Evolutionary conservation across 169 alveolate species (phyloP), one percentile per base, ranked within the genome.

Genomic region (Cytauxzoon felis): DNA sequence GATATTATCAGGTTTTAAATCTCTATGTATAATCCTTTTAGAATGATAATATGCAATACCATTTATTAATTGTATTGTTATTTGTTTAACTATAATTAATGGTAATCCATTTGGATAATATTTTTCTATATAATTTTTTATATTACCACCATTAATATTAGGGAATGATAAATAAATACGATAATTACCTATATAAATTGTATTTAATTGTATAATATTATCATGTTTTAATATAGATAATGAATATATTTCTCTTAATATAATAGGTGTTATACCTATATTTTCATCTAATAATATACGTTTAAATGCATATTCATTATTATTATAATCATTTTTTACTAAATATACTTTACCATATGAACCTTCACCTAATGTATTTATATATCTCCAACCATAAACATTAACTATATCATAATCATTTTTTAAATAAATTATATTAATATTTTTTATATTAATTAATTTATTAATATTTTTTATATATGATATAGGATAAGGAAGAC

Each of bases 1-100:
- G 50, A 71, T 86, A 66, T 86, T 82, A 62, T 71, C 88, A 24
- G 82, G 78, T 40, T 78, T 81, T 33, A 82, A 76, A 71, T 70
- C 88, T 69, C 93, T 47, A 81, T 88, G 93, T 6, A 88, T 89
- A 48, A 88, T 85, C 56, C 84, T 73, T 54, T 81, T 83, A 24
- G 90, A 85, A 53, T 88, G 93, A 54, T 89, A 82, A 62, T 84
- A 82, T 40, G 83, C 81, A 45, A 88, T 88, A 13, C 88, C 93
- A 23, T 81, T 70, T 49, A 88, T 79, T 7, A 88, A 68, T 52
- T 88, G 93, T 36, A 70, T 64, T 42, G 85, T 79, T 41, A 88
- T 73, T 5, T 42, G 50, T 40, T 72, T 60, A 23, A 89, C 90
- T 42, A 40, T 27, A 1, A 65, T 71, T 32, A 67, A 60, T 45